Base-by-base conservation (phyloP, 352 stramenopile genomes). In the Thraustotheca clavata region DNA sequence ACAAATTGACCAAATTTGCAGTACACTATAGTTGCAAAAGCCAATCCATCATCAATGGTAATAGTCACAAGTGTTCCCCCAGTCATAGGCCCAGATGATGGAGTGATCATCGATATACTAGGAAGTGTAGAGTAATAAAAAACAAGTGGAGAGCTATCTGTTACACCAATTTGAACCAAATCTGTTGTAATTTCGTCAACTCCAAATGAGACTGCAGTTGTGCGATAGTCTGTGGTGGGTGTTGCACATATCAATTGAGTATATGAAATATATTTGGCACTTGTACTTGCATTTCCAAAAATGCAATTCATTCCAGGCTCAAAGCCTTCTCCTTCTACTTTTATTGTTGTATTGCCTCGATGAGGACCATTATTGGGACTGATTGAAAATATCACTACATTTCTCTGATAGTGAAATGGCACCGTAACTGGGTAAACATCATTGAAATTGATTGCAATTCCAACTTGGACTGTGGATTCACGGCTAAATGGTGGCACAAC, bases 121-220 rank as follows among this genome's bases (percentile, higher is more conserved):
- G 74, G 75, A 18, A 81, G 47, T 1, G 29, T 22, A 0, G 70
- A 43, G n/a, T 80, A 84, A 34, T 68, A 71, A 35, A 81, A 87
- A 12, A 49, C 60, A 7, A 80, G 35, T 59, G 49, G 1, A 55
- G 34, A 7, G 24, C 26, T 41, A 31, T 29, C 14, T 33, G 49
- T 8, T 24, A 14, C 33, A 38, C 22, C 18, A 27, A 66, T 36
- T 4, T 54, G 54, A 22, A 36, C 18, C 20, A 60, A 49, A 7
- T 65, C 29, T 14, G 68, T 67, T n/a, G 27, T 34, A 24, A 75
- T 65, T 1, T 48, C 9, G 9, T 70, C 39, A 0, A 60, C 55
- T 18, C 52, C 47, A 40, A 60, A 22, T 22, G 49, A 52, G 49
- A 40, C 32, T 0, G 43, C 62, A 0, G 46, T 57, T 16, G 32